Percentiles rank a stretch among this genome's conserved stretches.
phyloP scores from a whole-genome alignment of 1,139 yeast genomes.

The Pneumocystis murina region DNA sequence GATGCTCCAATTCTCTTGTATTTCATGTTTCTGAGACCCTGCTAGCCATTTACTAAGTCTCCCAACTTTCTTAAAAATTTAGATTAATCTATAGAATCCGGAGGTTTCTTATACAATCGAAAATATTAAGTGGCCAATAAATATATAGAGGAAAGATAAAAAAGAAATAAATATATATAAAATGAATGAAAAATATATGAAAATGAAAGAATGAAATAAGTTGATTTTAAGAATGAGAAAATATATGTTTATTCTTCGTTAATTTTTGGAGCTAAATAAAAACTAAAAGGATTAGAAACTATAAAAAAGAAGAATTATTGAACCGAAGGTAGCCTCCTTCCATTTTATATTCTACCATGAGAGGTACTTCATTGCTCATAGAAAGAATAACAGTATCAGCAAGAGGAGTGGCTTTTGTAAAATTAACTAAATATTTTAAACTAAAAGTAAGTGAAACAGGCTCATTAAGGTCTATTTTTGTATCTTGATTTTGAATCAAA shows the following conservation, averaged over 20 bases:
- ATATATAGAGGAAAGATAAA: no score
- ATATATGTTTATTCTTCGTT: conserved; percentile 46
- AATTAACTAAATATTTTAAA: conserved; percentile 74
- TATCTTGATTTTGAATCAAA: conserved; percentile 66
- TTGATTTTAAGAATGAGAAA: not conserved
- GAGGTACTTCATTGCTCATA: conserved; percentile 84
- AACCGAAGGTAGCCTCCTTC: conserved; percentile 65
- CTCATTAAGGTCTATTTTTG: conserved; percentile 63
- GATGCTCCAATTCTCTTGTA: not conserved
- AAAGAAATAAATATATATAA: not conserved
- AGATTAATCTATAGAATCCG: not conserved
- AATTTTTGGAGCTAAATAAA: conserved; percentile 94
- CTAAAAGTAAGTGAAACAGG: conserved; percentile 88
- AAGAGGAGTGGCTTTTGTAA: conserved; percentile 78
- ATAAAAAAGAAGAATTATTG: not conserved
- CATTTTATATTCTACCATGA: conserved; percentile 80
- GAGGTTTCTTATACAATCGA: no score
- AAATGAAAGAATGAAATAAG: not conserved
- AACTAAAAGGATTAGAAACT: conserved; percentile 30
- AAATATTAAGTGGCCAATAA: no score
- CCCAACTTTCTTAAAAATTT: not conserved
- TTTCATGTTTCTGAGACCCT: not conserved
- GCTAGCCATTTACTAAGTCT: not conserved
- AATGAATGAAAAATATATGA: not conserved
- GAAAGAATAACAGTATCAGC: conserved; percentile 65